A percentile compares a stretch with the other conserved stretches of the same genome.
phyloP scores from a whole-genome alignment of 768 basidiomycete species.

The Lactarius deliciosus region DNA sequence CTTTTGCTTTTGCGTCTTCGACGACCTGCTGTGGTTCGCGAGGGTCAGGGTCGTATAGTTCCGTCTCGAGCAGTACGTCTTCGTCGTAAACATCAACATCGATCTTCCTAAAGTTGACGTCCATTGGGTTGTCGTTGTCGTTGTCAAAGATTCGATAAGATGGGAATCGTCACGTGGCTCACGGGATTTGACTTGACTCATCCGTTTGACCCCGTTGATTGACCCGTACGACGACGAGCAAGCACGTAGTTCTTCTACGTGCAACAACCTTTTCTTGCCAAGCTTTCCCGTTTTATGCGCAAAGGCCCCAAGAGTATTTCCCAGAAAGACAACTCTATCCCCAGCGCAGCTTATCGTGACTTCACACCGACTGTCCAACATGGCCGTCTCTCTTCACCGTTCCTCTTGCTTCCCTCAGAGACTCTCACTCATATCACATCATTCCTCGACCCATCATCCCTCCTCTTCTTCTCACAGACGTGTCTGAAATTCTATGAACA shows the following conservation, averaged over 20 bases:
- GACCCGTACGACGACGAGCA: not conserved
- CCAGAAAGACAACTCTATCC: constrained; percentile 42
- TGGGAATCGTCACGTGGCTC: not conserved
- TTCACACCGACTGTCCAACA: constrained; percentile 38
- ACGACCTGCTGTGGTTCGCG: constrained; percentile 72
- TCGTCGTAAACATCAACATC: constrained; percentile 94
- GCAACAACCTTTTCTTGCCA: constrained; percentile 1
- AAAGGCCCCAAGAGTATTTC: constrained; percentile 48
- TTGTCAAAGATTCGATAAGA: not conserved
- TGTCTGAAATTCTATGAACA: constrained; percentile 56
- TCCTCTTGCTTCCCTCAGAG: constrained; percentile 56
- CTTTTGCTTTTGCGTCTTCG: constrained; percentile 74
- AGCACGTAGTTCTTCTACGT: constrained; percentile 24
- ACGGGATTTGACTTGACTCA: not conserved
- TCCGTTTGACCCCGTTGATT: not conserved
- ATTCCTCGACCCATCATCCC: constrained; percentile 62
- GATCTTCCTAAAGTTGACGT: constrained; percentile 81
- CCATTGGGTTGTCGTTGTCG: constrained; percentile 35
- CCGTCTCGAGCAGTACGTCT: constrained; percentile 79
- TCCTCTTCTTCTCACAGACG: constrained; percentile 57
- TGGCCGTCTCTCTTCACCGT: constrained; percentile 23
- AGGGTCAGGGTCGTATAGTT: constrained; percentile 85
- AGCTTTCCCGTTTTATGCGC: constrained; percentile 59
- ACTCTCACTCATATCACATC: constrained; percentile 76
- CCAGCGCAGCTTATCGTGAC: constrained; percentile 34